Conservation (phyloP, 2,329 filamentous ascomycete species). For the Pestalotiopsis fici region DNA sequence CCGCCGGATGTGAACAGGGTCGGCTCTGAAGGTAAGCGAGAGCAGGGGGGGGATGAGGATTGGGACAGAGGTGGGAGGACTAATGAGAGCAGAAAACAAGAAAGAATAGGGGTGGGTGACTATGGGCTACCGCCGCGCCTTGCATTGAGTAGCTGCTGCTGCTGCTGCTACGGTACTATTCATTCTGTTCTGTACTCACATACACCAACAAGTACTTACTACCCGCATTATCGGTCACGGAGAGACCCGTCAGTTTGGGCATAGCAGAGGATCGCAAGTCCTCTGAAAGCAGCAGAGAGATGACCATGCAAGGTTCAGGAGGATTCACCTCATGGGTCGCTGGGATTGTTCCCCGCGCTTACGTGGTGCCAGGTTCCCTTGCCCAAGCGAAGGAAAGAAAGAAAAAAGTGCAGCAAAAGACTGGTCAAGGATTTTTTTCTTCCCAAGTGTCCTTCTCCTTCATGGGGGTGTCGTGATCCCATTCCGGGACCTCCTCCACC, state of each 20-base stretch:
- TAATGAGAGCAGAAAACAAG: background rate
- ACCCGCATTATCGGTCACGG: no score
- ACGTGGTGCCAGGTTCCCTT: slow-evolving; percentile 7
- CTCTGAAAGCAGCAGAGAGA: background rate
- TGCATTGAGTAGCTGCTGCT: background rate
- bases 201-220: background rate
- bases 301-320: slow-evolving; percentile 9
- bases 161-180: background rate
- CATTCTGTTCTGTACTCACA: background rate
- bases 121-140: background rate
- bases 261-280: no score
- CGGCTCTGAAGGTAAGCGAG: background rate
- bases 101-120: background rate
- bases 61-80: background rate
- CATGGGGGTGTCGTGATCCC: background rate
- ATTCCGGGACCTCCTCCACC: background rate
- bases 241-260: no score
- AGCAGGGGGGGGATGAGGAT: background rate
- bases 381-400: background rate
- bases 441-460: background rate
- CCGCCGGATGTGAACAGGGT: background rate
- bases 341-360: slow-evolving; percentile 12
- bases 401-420: background rate
- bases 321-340: slow-evolving; percentile 4
- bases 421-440: background rate